Evolutionary conservation across 805 yeast genomes (phyloP).

Genomic region (Candida fluviatilis): DNA sequence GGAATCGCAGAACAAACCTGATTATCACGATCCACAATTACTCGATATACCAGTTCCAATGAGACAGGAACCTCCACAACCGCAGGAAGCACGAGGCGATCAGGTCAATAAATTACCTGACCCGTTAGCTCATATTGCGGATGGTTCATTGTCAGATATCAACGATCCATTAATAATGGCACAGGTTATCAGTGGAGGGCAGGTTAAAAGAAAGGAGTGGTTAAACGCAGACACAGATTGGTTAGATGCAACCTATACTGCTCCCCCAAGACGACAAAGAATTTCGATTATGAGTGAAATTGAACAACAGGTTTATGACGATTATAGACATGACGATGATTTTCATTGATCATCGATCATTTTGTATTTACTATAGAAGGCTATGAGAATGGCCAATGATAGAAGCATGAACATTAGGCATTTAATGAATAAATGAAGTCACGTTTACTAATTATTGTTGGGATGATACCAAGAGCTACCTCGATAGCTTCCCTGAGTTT

Average conservation of each 20-base stretch:
- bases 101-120: conserved; percentile 32
- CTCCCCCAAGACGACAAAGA: conserved; percentile 5
- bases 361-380: conserved; percentile 1
- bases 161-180: conserved; percentile 37
- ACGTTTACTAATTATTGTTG: too few species aligned
- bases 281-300: conserved; percentile 20
- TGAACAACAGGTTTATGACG: conserved; percentile 39
- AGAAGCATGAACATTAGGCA: not conserved
- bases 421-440: too few species aligned
- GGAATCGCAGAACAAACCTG: conserved; percentile 4
- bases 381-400: conserved; percentile 1
- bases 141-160: conserved; percentile 31
- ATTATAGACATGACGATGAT: conserved; percentile 40
- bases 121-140: conserved; percentile 40
- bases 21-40: conserved; percentile 1
- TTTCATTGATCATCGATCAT: conserved; percentile 8
- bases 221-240: conserved; percentile 20
- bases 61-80: too few species aligned
- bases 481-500: too few species aligned
- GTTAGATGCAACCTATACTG: conserved; percentile 7
- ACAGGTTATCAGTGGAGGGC: conserved; percentile 37
- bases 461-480: too few species aligned
- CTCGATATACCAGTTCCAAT: too few species aligned
- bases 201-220: conserved; percentile 32
- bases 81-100: conserved; percentile 1